Evolutionary conservation across 768 basidiomycete genomes (phyloP), one percentile per base, ranked within the genome.

Genomic region (Sutorius australiensis): DNA sequence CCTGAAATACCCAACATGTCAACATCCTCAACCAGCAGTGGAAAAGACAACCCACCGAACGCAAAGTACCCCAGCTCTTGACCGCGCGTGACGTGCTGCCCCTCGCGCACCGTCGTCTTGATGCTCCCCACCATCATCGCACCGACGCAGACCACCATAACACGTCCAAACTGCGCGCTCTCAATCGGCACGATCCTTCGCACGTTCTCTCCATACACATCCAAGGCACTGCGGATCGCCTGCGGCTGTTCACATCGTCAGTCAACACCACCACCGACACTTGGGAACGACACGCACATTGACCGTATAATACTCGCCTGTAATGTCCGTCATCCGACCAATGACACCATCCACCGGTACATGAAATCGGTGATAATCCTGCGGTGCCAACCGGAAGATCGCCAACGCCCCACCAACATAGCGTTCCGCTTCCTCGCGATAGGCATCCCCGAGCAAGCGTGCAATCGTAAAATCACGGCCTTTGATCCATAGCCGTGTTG

Each of bases 61-160:
- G 93, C 94, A 63, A 98, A 98, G 66, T 91, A 95, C 1, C 93
- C 91, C 63, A 95, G 82, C 64, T 98, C 95, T 56, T 98, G 81
- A 2, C 94, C 94, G 12, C 91, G 82, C 62, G 78, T 78, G 55
- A 98, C 84, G 0, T 74, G 60, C 19, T 95, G 80, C 1, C 94
- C 94, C 61, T 95, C 91, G 43, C 85, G 61, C n/a, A 93, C 87
- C 0, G 92, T 93, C 5, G 87, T 89, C 61, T 83, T 69, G 66
- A 98, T 98, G 54, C 86, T 91, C 10, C 90, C 93, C 12, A 90
- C 95, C 90, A 93, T 92, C 92, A 95, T 95, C 7, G 92, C 92
- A 21, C 93, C 93, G 8, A 95, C 76, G 59, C 92, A 93, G 2
- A 95, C 92, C 2, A 84, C 86, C 84, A 95, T 92, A 19, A 98